Percentiles rank a stretch among this genome's conserved stretches.
These are phyloP conservation scores for Paxillus involutus DNA, from an alignment of 768 basidiomycete genomes.

Conservation along the genomic window DNA sequence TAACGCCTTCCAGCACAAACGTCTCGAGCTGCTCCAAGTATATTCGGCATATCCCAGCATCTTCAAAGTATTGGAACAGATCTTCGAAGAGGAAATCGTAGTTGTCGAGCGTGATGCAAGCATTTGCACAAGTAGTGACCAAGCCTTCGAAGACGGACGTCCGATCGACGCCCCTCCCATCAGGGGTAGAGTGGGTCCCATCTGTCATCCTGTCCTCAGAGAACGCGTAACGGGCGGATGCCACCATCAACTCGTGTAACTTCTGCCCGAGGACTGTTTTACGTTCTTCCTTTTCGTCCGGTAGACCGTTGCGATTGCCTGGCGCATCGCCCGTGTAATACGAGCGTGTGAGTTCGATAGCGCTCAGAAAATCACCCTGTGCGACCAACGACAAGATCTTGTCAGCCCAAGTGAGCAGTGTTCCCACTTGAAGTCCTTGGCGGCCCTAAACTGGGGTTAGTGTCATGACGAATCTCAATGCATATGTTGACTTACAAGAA, in stretches of 20 bases:
- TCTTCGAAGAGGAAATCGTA: slow-evolving; percentile 92
- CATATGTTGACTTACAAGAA: slow-evolving; percentile 59
- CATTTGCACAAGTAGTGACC: slow-evolving; percentile 72
- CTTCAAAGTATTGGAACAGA: slow-evolving; percentile 86
- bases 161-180: slow-evolving; percentile 90
- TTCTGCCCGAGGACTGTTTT: slow-evolving; percentile 69
- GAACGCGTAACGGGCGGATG: slow-evolving; percentile 88
- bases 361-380: slow-evolving; percentile 83
- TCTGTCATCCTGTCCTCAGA: slow-evolving; percentile 95
- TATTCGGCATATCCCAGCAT: slow-evolving; percentile 79
- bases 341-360: slow-evolving; percentile 80
- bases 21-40: slow-evolving; percentile 82
- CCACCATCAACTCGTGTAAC: slow-evolving; percentile 79
- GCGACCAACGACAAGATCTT: slow-evolving; percentile 81
- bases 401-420: slow-evolving; percentile 93
- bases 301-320: slow-evolving; percentile 88
- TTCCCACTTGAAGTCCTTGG: slow-evolving; percentile 74
- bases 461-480: neutral
- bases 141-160: slow-evolving; percentile 88
- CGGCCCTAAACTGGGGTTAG: slow-evolving; percentile 48
- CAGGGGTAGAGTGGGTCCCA: slow-evolving; percentile 75
- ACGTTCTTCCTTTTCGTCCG: slow-evolving; percentile 58
- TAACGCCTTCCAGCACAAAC: slow-evolving; percentile 72
- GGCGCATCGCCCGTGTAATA: slow-evolving; percentile 80
- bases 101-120: slow-evolving; percentile 78